Conservation (phyloP, 2,329 filamentous ascomycete genomes). For the Colletotrichum higginsianum region DNA sequence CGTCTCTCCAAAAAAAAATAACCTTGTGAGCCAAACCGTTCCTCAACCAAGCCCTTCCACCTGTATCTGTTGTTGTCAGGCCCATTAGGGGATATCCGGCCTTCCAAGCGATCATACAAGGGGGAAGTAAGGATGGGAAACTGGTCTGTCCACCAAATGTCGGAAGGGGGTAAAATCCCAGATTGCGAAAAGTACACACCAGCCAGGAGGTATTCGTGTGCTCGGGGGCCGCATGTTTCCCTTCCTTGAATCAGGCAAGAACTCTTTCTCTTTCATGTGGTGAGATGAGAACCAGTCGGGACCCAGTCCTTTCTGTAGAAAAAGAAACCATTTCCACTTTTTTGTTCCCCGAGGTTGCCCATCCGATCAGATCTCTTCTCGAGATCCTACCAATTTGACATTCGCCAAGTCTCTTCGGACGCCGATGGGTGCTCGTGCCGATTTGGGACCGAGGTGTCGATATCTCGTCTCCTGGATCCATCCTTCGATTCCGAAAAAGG, state of each 20-base stretch:
- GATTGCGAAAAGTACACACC: constrained; percentile 17
- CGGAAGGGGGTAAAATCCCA: constrained; percentile 5
- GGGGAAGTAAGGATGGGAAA: not conserved
- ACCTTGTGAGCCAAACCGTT: constrained; percentile 15
- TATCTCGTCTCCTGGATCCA: constrained; percentile 29
- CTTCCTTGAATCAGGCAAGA: constrained; percentile 12
- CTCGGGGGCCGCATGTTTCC: constrained; percentile 18
- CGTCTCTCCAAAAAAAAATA: constrained; percentile 42
- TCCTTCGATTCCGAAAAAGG: constrained; percentile 10
- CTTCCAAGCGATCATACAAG: constrained; percentile 11
- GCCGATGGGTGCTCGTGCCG: not conserved
- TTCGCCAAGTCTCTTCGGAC: constrained; percentile 8
- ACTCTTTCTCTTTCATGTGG: not conserved
- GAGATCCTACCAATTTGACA: constrained; percentile 37
- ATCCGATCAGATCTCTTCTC: constrained; percentile 28
- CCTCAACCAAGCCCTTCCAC: not conserved
- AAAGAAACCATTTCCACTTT: constrained; percentile 23
- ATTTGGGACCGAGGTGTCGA: constrained; percentile 36
- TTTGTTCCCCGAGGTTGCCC: constrained; percentile 31
- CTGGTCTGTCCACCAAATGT: constrained; percentile 24
- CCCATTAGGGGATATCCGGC: constrained; percentile 42
- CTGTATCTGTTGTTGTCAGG: constrained; percentile 17
- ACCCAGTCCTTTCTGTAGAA: constrained; percentile 20
- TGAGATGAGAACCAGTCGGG: constrained; percentile 6
- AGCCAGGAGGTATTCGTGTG: constrained; percentile 23